Percentiles rank a stretch among this genome's conserved stretches.
Conservation (phyloP, 192 early-diverging fungal species). For the Coemansia sp. region DNA sequence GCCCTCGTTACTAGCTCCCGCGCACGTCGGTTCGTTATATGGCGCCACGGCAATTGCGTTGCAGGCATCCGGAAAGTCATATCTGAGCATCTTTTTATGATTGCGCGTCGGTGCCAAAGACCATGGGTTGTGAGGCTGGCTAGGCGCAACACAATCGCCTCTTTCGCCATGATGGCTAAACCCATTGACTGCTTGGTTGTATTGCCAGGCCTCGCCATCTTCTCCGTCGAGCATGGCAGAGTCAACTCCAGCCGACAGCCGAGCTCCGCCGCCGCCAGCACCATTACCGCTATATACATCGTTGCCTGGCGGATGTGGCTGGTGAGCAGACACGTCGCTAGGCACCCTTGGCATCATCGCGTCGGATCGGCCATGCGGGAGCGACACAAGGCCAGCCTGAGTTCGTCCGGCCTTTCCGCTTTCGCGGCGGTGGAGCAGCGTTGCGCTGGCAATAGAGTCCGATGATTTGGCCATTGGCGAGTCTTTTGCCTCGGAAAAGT, state of each 20-base stretch:
- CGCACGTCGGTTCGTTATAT: slow-evolving; percentile 19
- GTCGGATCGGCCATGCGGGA: background rate
- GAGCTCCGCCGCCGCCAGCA: background rate
- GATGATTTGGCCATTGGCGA: slow-evolving; percentile 12
- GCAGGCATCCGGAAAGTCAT: slow-evolving; percentile 18
- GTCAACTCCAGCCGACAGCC: background rate
- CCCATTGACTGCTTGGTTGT: background rate
- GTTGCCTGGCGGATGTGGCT: background rate
- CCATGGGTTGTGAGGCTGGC: slow-evolving; percentile 22
- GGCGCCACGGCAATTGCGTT: slow-evolving; percentile 36
- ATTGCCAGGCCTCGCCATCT: background rate
- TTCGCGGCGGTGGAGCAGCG: slow-evolving; percentile 15
- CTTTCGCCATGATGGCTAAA: no score
- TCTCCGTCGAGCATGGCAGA: background rate
- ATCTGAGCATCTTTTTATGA: slow-evolving; percentile 28
- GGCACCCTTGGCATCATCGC: background rate
- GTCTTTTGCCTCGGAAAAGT: background rate
- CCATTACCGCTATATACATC: background rate
- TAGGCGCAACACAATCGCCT: background rate
- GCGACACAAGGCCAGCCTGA: background rate
- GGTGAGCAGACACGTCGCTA: background rate
- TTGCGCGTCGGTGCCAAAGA: slow-evolving; percentile 7
- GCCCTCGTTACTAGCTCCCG: slow-evolving; percentile 36
- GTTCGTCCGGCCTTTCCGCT: slow-evolving; percentile 2
- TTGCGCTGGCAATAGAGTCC: slow-evolving; percentile 1